phyloP scores from a whole-genome alignment of 805 yeast genomes.

The Pichia nanzhaoensis region DNA sequence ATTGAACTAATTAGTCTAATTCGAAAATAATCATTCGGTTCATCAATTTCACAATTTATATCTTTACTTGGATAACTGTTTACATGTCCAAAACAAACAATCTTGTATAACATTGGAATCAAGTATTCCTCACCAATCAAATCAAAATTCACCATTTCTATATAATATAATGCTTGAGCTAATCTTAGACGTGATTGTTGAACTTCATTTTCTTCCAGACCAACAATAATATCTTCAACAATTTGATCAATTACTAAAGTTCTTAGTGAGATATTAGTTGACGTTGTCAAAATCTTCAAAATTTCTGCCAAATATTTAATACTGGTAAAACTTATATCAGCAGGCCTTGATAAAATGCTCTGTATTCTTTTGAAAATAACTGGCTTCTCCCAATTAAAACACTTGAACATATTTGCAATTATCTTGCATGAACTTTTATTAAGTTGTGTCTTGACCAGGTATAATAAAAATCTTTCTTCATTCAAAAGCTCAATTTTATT shows the following conservation, averaged over 20 bases:
- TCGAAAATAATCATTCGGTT: constrained; percentile 64
- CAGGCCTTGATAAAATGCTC: constrained; percentile 51
- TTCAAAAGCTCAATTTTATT: constrained; percentile 28
- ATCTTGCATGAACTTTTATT: constrained; percentile 29
- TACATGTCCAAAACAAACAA: constrained; percentile 61
- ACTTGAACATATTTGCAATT: constrained; percentile 34
- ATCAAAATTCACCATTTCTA: constrained; percentile 45
- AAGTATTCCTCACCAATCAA: constrained; percentile 42
- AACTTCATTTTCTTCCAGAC: constrained; percentile 59
- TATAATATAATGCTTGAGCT: constrained; percentile 53
- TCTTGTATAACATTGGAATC: constrained; percentile 45
- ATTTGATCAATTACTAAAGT: constrained; percentile 48
- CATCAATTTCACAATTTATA: constrained; percentile 42
- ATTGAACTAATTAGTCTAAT: constrained; percentile 46
- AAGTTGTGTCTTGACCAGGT: constrained; percentile 48
- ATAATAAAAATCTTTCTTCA: constrained; percentile 43
- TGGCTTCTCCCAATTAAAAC: constrained; percentile 42
- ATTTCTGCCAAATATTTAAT: constrained; percentile 44
- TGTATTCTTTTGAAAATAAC: constrained; percentile 26
- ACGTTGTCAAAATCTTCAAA: constrained; percentile 32
- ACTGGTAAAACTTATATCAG: constrained; percentile 52
- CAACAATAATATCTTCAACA: constrained; percentile 57
- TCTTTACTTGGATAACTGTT: constrained; percentile 48
- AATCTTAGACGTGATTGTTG: constrained; percentile 53
- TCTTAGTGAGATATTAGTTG: constrained; percentile 22